Base-by-base conservation (phyloP, 768 basidiomycete species). In the Tephrocybe sp. region DNA sequence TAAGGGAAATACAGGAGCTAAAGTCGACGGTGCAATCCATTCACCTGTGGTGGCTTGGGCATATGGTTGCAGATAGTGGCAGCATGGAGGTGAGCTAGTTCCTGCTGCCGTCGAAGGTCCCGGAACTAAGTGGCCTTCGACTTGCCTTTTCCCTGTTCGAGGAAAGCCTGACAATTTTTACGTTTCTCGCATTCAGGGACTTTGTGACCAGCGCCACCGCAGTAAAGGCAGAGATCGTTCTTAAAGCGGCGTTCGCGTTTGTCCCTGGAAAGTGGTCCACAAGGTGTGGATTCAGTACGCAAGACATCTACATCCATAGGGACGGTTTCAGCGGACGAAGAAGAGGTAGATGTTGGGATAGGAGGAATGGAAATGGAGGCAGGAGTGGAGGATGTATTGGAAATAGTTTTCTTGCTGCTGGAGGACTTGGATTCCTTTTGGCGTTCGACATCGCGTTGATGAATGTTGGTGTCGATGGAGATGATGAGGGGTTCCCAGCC, bases 171-270 rank as follows among this genome's bases (percentile, higher is more conserved):
- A 45, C 49, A n/a, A n/a, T n/a, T n/a, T 39, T 54, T 49, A 22
- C 20, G 32, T 54, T 44, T 65, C 55, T 47, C 64, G 58, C 72
- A 73, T 26, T 63, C 54, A 4, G 57, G 35, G 33, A 62, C 56
- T 1, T 45, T 39, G 47, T 74, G 72, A 12, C 60, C 54, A 11
- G 60, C 62, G 39, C 61, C 45, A 3, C 68, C 65, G 38, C 72
- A 75, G 49, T 71, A 73, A 14, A 65, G 39, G 55, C 72, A 74
- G 2, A 74, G 60, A 16, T 58, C 55, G 1, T 66, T 44, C 5
- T 57, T 51, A 6, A 36, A 23, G 17, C 61, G 62, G 17, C 53
- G 55, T 14, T 66, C 57, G 1, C 50, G 46, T 53, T 73, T 69
- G 1, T 58, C 61, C 1, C 54, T 38, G 0, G 68, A 61, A 39